Conservation (phyloP, 768 basidiomycete genomes). For the Megacollybia marginata region DNA sequence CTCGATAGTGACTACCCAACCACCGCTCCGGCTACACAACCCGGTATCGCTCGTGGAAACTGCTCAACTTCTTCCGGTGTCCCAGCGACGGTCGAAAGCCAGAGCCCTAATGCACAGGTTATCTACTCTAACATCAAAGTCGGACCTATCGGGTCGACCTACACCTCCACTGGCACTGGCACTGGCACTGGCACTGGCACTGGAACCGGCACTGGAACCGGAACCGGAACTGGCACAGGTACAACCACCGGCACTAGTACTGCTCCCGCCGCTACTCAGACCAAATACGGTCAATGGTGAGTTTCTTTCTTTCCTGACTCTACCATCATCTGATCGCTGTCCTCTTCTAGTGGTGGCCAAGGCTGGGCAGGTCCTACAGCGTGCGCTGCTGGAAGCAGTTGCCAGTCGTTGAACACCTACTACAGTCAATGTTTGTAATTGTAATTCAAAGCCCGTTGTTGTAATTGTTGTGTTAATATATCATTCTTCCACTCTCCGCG, state of each 20-base stretch:
- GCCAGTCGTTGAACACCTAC: conserved; percentile 5
- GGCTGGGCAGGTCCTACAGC: conserved; percentile 12
- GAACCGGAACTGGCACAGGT: conserved; percentile 6
- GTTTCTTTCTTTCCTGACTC: neutral
- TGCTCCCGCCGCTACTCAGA: conserved; percentile 3
- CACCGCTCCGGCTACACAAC: conserved; percentile 10
- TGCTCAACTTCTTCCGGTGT: conserved; percentile 28
- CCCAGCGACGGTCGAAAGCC: conserved; percentile 23
- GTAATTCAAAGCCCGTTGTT: too few species aligned
- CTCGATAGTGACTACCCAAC: conserved; percentile 25
- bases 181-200: conserved; percentile 5
- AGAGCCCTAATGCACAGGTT: conserved; percentile 19
- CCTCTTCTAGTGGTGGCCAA: conserved; percentile 2
- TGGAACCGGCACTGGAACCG: conserved; percentile 7
- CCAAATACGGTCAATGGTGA: conserved; percentile 6
- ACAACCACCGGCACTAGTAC: neutral
- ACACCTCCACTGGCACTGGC: neutral
- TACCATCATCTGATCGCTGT: neutral
- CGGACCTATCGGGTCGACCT: conserved; percentile 31
- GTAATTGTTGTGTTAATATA: too few species aligned
- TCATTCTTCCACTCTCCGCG: too few species aligned
- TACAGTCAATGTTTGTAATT: conserved; percentile 6
- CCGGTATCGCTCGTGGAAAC: conserved; percentile 27
- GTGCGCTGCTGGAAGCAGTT: conserved; percentile 10
- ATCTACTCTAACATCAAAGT: conserved; percentile 32